A percentile compares a stretch with the other conserved stretches of the same genome.
Evolutionary conservation across 352 stramenopile species (phyloP).

Genomic region (Pythium oligandrum): DNA sequence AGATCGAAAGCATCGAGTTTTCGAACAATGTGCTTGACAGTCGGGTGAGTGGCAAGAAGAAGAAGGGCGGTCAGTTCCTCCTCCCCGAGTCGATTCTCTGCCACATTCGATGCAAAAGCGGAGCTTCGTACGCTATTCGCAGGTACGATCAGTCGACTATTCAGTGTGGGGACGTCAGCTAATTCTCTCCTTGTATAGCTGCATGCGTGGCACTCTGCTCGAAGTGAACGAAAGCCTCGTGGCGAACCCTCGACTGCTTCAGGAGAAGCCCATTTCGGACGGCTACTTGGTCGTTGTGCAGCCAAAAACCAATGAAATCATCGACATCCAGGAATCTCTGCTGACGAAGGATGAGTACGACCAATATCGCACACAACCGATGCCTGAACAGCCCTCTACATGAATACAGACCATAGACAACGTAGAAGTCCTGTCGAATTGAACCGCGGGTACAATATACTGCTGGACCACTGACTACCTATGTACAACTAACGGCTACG

Average conservation of each 20-base stretch:
- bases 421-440: no score
- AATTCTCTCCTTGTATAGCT: conserved; percentile 24
- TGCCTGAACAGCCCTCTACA: neutral
- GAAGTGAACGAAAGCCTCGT: conserved; percentile 73
- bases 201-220: conserved; percentile 74
- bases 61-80: conserved; percentile 77
- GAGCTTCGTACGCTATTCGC: conserved; percentile 51
- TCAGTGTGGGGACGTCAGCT: neutral
- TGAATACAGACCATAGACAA: no score
- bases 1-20: conserved; percentile 62
- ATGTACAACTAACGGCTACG: no score
- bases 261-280: conserved; percentile 62
- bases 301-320: conserved; percentile 70
- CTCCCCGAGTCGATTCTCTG: conserved; percentile 61
- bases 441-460: no score
- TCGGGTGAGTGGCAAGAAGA: conserved; percentile 84
- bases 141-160: conserved; percentile 16
- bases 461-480: no score
- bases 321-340: conserved; percentile 79
- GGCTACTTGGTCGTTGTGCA: conserved; percentile 81
- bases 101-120: conserved; percentile 62
- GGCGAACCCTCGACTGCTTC: conserved; percentile 51
- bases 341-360: conserved; percentile 77
- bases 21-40: conserved; percentile 55
- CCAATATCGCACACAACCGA: conserved; percentile 38